These are phyloP conservation scores for Apiospora phragmitis DNA, from an alignment of 2,329 filamentous ascomycete genomes.

Conservation along the genomic window DNA sequence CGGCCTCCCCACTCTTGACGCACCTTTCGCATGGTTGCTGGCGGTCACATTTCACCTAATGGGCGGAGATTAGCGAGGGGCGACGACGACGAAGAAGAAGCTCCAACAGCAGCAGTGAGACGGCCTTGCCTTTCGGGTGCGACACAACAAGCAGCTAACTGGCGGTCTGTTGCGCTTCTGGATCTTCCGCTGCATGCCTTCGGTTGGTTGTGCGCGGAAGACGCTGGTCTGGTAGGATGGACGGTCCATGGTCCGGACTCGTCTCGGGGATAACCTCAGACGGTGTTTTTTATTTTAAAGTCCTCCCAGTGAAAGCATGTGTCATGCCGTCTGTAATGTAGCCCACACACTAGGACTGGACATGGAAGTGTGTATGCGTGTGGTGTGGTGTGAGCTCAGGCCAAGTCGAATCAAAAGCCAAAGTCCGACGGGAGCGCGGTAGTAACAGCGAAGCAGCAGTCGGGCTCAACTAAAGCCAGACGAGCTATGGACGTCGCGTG, in stretches of 20 bases:
- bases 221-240: slow-evolving; percentile 35
- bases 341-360: slow-evolving; percentile 8
- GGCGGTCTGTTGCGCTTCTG: slow-evolving; percentile 39
- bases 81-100: not conserved
- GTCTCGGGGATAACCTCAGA: slow-evolving; percentile 25
- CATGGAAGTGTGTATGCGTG: not conserved
- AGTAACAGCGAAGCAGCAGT: not conserved
- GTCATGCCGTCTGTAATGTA: slow-evolving; percentile 9
- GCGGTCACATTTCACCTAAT: slow-evolving; percentile 40
- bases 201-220: slow-evolving; percentile 36
- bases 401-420: not conserved
- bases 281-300: slow-evolving; percentile 9
- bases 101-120: slow-evolving; percentile 1
- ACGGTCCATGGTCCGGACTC: slow-evolving; percentile 30
- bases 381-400: not conserved
- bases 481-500: not conserved
- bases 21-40: slow-evolving; percentile 41
- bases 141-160: slow-evolving; percentile 36
- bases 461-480: not conserved
- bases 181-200: slow-evolving; percentile 36
- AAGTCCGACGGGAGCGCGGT: slow-evolving; percentile 1
- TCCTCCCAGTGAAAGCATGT: slow-evolving; percentile 3
- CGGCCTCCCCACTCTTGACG: slow-evolving; percentile 36
- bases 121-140: slow-evolving; percentile 34
- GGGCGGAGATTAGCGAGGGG: not conserved